Base-by-base conservation (phyloP, 805 yeast species). In the Metschnikowia proteae region DNA sequence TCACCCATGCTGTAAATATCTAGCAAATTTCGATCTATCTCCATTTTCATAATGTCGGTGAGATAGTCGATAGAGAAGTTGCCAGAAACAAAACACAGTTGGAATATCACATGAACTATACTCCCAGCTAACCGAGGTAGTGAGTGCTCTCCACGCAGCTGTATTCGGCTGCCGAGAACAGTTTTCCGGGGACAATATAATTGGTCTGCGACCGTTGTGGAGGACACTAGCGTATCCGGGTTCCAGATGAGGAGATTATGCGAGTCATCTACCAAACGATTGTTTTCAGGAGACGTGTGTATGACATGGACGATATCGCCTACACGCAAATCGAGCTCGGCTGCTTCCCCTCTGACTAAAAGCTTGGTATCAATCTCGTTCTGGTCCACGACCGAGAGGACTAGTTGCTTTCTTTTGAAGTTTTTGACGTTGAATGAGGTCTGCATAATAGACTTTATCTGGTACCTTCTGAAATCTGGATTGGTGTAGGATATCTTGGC, bases 201-300 rank as follows among this genome's bases (percentile, higher is more conserved):
- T 1, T 92, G 84, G 37, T 86, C 86, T 0, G 97, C 84, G 1
- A 90, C 79, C 3, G 84, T 70, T 0, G 98, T 94, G 2, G 96
- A 90, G 0, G 97, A 80, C 0, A 92, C 67, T 9, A 94, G 66
- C 3, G 80, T 67, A 61, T 94, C 98, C 0, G 99, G 99, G 55
- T 86, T 80, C 77, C 94, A 78, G 22, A 92, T 76, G 28, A 91
- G 65, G n/a, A 90, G 62, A 55, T 85, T 82, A 29, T 76, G 76
- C 31, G 74, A 66, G 49, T 77, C 76, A 54, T 84, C 87, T 6
- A 84, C 75, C 3, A 82, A 53, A 17, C 63, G 65, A 1, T 76
- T 74, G 36, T 63, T 65, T 3, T 59, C 56, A 26, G 66, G 59
- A 43, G 67, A 59, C 1, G 76, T 74, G 4, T 83, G 76, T 8